Evolutionary conservation across 441 rosid species (phyloP), one percentile per base, ranked within the genome.

Genomic region (Lepidium campestre): DNA sequence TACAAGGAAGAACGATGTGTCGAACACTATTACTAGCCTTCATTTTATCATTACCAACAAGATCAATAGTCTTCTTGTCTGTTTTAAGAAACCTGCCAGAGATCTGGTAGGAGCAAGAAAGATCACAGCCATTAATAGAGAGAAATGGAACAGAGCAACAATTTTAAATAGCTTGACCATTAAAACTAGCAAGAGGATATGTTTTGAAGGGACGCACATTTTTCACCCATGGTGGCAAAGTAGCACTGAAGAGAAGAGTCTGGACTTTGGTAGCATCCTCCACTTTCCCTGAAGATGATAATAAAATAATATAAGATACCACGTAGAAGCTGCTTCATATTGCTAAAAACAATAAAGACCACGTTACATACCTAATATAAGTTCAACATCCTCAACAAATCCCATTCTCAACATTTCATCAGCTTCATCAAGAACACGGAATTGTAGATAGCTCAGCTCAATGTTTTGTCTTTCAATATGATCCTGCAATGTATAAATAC

Each of bases 361-460:
- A 6, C 18, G 54, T 15, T 6, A 65, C 77, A 58, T 71, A 91
- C 99, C 92, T 54, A 94, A 85, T 66, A 94, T 94, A 60, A 86
- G 86, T 74, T 94, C 96, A 44, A 94, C 97, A 79, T 88, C 97
- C 19, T 91, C 99, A 64, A 91, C 99, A 74, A 94, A 91, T 32
- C 99, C 99, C 97, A 91, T 89, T 68, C 85, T 83, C 73, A 94
- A 70, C 98, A 94, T 94, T 72, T 94, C 98, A 79, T 94, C 99
- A 69, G 97, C 97, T 81, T 94, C 97, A 45, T 94, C 98, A 70
- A 94, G 99, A 31, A 94, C 97, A 50, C 97, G 88, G 72, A 91
- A 94, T 71, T 83, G 84, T 23, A 94, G 76, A 9, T 74, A 77
- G 59, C 87, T 82, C 2, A 94, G 70, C 57, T 91, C 83, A 73